Evolutionary conservation across 768 basidiomycete genomes (phyloP), one percentile per base, ranked within the genome.

Genomic region (Boletellus emodensis): DNA sequence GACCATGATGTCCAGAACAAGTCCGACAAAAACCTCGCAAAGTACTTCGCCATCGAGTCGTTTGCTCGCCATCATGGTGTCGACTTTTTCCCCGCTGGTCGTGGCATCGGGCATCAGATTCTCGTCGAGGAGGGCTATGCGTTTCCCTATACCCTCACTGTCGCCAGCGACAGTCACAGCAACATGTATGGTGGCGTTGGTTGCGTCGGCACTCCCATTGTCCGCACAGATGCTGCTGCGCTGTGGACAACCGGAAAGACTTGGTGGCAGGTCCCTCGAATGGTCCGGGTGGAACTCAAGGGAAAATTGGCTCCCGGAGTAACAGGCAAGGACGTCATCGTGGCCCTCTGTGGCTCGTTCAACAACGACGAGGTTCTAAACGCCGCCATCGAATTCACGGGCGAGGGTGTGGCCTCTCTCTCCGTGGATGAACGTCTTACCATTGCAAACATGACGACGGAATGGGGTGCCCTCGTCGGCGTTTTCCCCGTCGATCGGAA

Each of bases 181-280:
- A 99, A 99, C 67, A 98, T 98, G 90, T 99, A 99, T 62, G 96
- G 96, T 15, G 96, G 94, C 32, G 90, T 99, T 4, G 95, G 93
- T 1, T 95, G 94, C 62, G 83, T 99, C 3, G 96, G 96, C 3
- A 99, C 96, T 0, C 93, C 96, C 0, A 96, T 98, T 55, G 96
- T 98, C 6, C 83, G 96, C 44, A 97, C 92, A 12, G 93, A 95
- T 57, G 90, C 90, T 18, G 93, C 93, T 0, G 95, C 89, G 18
- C 78, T 99, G 11, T 99, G 96, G 96, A 93, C 96, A 12, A 98
- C 96, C 0, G 94, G 94, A 18, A 91, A 89, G 67, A 98, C 96
- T 1, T 99, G 96, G 96, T 98, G 95, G 96, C 96, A 98, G 71
- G 86, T 99, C 32, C 96, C 96, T 13, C 82, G 92, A 4, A 94